phyloP scores from a whole-genome alignment of 1,284 basidiomycete species.

The Trametes versicolor region DNA sequence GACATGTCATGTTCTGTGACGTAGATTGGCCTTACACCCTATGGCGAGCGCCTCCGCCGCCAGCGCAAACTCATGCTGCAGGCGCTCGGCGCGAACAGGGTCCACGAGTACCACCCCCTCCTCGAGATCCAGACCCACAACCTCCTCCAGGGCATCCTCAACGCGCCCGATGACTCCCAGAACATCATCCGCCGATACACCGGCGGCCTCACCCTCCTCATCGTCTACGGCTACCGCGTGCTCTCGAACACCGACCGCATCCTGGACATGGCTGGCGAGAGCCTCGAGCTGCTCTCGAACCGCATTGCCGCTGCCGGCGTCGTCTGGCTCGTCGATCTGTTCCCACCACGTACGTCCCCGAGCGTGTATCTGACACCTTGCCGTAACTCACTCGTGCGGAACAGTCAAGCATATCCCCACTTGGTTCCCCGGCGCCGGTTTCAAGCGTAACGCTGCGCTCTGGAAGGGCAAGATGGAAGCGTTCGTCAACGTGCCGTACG shows the following conservation, averaged over 20 bases:
- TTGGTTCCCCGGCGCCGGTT: slow-evolving; percentile 49
- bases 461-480: slow-evolving; percentile 77
- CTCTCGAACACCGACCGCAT: slow-evolving; percentile 62
- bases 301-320: slow-evolving; percentile 69
- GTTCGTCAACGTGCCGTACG: slow-evolving; percentile 71
- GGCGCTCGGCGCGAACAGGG: slow-evolving; percentile 61
- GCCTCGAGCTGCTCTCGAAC: slow-evolving; percentile 62
- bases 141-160: slow-evolving; percentile 45
- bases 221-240: slow-evolving; percentile 73
- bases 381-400: slow-evolving; percentile 10
- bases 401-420: slow-evolving; percentile 44
- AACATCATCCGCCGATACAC: slow-evolving; percentile 55
- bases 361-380: slow-evolving; percentile 2
- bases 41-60: slow-evolving; percentile 68
- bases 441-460: slow-evolving; percentile 57
- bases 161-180: slow-evolving; percentile 44
- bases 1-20: slow-evolving; percentile 14
- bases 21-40: slow-evolving; percentile 73
- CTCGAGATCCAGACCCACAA: slow-evolving; percentile 58
- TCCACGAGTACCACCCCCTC: slow-evolving; percentile 67
- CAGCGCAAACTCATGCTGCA: slow-evolving; percentile 72
- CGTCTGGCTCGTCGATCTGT: slow-evolving; percentile 75
- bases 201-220: slow-evolving; percentile 67
- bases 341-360: slow-evolving; percentile 49
- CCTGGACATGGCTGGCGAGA: slow-evolving; percentile 68